phyloP scores from a whole-genome alignment of 305 asterid species.

The Fraxinus ornus region DNA sequence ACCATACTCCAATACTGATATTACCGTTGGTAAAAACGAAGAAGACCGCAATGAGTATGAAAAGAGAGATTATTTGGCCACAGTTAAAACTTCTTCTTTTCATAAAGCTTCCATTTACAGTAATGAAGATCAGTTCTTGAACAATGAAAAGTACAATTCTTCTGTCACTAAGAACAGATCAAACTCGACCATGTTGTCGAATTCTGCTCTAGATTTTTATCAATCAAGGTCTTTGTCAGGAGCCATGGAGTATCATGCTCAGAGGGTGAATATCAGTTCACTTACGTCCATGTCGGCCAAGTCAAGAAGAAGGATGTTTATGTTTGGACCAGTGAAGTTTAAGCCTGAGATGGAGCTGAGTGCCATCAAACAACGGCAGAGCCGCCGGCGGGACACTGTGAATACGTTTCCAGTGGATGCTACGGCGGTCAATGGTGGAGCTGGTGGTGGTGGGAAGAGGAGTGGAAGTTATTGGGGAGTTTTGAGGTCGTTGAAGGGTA shows the following conservation, averaged over 20 bases:
- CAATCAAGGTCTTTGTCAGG: conserved; percentile 11
- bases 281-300: conserved; percentile 65
- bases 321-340: conserved; percentile 76
- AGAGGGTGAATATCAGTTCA: conserved; percentile 51
- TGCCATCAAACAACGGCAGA: conserved; percentile 58
- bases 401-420: conserved; percentile 4
- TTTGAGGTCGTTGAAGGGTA: conserved; percentile 32
- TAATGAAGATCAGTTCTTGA: not conserved
- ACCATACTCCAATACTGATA: conserved; percentile 23
- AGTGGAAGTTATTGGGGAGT: conserved; percentile 30
- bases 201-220: not conserved
- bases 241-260: conserved; percentile 26
- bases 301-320: conserved; percentile 61
- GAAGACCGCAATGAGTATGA: conserved; percentile 32
- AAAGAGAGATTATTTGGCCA: conserved; percentile 31
- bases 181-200: conserved; percentile 2
- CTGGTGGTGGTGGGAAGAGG: not conserved
- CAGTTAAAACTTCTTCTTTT: conserved; percentile 28
- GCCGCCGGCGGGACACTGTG: conserved; percentile 10
- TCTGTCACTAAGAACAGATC: conserved; percentile 1
- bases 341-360: conserved; percentile 73
- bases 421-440: conserved; percentile 17
- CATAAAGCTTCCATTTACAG: not conserved
- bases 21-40: conserved; percentile 24
- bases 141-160: not conserved